phyloP scores from a whole-genome alignment of 73 alveolate species.

The Paramecium octaurelia region DNA sequence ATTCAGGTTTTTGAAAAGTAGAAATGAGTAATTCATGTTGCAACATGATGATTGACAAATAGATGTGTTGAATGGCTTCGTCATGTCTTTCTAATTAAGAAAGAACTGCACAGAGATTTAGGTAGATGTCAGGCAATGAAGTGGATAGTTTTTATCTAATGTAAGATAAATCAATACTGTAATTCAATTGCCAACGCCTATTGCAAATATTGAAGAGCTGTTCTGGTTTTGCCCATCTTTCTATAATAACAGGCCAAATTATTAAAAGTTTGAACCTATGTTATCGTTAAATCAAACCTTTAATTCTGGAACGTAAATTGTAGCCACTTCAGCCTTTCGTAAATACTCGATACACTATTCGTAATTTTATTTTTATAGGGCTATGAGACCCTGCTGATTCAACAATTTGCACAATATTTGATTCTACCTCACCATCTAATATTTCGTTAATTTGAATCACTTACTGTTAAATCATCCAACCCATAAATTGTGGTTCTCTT shows the following conservation, averaged over 20 bases:
- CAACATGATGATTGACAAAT: constrained; percentile 66
- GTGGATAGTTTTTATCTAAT: background rate
- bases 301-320: background rate
- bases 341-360: background rate
- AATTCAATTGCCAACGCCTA: constrained; percentile 68
- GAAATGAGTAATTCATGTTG: constrained; percentile 52
- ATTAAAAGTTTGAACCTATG: constrained; percentile 43
- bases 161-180: background rate
- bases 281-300: constrained; percentile 23
- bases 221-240: constrained; percentile 31
- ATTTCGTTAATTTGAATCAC: background rate
- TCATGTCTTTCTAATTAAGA: constrained; percentile 74
- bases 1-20: background rate
- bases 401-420: background rate
- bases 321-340: background rate
- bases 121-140: constrained; percentile 69
- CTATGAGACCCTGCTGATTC: background rate
- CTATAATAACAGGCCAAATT: constrained; percentile 33
- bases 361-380: background rate
- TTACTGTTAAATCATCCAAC: background rate
- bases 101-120: constrained; percentile 78
- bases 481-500: background rate
- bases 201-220: constrained; percentile 72
- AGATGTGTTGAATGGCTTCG: constrained; percentile 70
- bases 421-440: background rate